phyloP scores from a whole-genome alignment of 2,329 filamentous ascomycete genomes.

The Pseudopithomyces maydicus region DNA sequence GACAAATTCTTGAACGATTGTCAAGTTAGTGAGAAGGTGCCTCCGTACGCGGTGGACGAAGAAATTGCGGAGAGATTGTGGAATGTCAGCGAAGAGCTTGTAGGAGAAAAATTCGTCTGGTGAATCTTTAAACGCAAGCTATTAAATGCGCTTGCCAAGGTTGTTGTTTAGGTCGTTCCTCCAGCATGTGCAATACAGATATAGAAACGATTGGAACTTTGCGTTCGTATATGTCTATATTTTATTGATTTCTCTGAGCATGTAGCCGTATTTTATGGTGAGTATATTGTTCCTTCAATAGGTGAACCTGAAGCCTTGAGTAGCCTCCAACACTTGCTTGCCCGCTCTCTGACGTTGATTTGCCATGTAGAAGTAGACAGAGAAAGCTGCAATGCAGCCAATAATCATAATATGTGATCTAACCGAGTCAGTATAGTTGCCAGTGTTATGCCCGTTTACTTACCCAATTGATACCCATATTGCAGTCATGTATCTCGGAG shows the following conservation, averaged over 20 bases:
- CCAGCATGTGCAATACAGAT: background rate
- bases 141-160: background rate
- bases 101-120: slow-evolving; percentile 18
- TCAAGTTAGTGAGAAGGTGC: slow-evolving; percentile 1
- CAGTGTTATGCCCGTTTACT: slow-evolving; percentile 1
- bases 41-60: slow-evolving; percentile 23
- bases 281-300: slow-evolving; percentile 33
- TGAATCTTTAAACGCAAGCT: background rate
- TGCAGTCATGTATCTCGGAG: slow-evolving; percentile 67
- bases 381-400: slow-evolving; percentile 57
- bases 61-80: slow-evolving; percentile 32
- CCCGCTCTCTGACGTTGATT: slow-evolving; percentile 58
- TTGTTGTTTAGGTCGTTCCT: background rate
- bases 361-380: slow-evolving; percentile 57
- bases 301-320: slow-evolving; percentile 52
- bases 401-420: slow-evolving; percentile 64
- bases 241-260: background rate
- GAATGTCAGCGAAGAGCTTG: slow-evolving; percentile 20
- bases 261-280: background rate
- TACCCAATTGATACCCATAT: slow-evolving; percentile 69
- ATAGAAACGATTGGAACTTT: background rate
- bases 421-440: background rate
- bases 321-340: slow-evolving; percentile 57
- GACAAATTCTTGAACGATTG: slow-evolving; percentile 17
- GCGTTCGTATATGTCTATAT: background rate